A percentile compares a stretch with the other conserved stretches of the same genome.
Evolutionary conservation across 208 protist species (phyloP).

Genomic region (Tritrichomonas musculus): DNA sequence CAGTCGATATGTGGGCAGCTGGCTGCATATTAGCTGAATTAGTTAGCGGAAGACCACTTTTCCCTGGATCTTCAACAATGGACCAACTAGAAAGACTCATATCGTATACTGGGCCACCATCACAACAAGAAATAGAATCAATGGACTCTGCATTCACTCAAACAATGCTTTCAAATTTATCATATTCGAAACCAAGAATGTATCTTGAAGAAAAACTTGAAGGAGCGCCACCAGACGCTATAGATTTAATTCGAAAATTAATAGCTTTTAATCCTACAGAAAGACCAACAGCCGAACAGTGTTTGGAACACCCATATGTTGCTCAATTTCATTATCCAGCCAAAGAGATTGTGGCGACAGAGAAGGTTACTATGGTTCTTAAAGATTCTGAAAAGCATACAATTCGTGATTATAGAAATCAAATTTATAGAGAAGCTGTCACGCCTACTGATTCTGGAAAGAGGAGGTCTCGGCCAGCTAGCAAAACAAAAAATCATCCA

Average conservation of each 20-base stretch:
- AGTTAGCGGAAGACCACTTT: slow-evolving; percentile 41
- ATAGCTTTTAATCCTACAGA: not conserved
- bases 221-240: not conserved
- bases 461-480: not conserved
- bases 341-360: not conserved
- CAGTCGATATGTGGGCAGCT: slow-evolving; percentile 46
- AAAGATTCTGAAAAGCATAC: not conserved
- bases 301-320: not conserved
- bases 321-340: slow-evolving; percentile 17
- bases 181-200: not conserved
- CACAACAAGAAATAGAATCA: not conserved
- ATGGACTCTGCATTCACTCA: not conserved
- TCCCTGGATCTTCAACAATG: slow-evolving; percentile 39
- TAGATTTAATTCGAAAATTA: slow-evolving; percentile 3
- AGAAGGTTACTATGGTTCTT: not conserved
- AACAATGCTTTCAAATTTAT: slow-evolving; percentile 22
- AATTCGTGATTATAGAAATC: slow-evolving; percentile 24
- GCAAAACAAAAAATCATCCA: too few relatives aligned
- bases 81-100: slow-evolving; percentile 42
- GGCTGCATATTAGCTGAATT: slow-evolving; percentile 50
- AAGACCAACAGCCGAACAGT: not conserved
- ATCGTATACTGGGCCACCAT: not conserved
- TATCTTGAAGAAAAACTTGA: not conserved
- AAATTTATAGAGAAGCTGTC: slow-evolving; percentile 4
- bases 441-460: not conserved